These are phyloP conservation scores for Sanghuangporus baumii DNA, from an alignment of 1,284 basidiomycete species.

Conservation along the genomic window DNA sequence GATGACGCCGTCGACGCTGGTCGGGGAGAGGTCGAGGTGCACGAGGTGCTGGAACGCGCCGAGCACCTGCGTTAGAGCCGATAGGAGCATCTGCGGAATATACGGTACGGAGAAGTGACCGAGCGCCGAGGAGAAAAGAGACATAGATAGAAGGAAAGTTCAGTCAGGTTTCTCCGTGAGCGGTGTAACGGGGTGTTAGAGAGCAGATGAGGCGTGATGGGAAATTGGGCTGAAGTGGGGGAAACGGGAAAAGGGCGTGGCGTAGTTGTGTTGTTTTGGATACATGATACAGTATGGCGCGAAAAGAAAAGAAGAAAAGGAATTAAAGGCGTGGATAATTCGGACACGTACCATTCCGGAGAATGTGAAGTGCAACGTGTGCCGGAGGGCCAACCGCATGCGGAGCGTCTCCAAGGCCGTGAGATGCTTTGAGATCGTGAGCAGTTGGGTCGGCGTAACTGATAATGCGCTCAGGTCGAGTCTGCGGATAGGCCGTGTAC, in stretches of 20 bases:
- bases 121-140: not conserved
- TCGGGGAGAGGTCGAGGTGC: constrained; percentile 52
- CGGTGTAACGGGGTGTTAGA: not conserved
- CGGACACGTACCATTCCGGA: constrained; percentile 54
- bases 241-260: not conserved
- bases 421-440: constrained; percentile 48
- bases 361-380: constrained; percentile 57
- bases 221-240: not conserved
- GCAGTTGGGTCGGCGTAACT: constrained; percentile 49
- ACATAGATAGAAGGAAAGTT: not conserved
- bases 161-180: not conserved
- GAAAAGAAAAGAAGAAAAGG: constrained; percentile 4
- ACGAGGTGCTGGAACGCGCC: constrained; percentile 31
- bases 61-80: constrained; percentile 34
- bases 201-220: not conserved
- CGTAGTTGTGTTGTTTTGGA: not conserved
- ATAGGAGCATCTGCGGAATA: constrained; percentile 27
- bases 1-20: constrained; percentile 39
- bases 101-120: not conserved
- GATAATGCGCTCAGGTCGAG: constrained; percentile 57
- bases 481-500: constrained; percentile 40
- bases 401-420: constrained; percentile 43
- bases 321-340: not conserved
- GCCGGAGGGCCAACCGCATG: constrained; percentile 54
- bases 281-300: constrained; percentile 4